Percentiles rank a stretch among this genome's conserved stretches.
Evolutionary conservation across 2,329 filamentous ascomycete genomes (phyloP).

Genomic region (Aspergillus intermedius): DNA sequence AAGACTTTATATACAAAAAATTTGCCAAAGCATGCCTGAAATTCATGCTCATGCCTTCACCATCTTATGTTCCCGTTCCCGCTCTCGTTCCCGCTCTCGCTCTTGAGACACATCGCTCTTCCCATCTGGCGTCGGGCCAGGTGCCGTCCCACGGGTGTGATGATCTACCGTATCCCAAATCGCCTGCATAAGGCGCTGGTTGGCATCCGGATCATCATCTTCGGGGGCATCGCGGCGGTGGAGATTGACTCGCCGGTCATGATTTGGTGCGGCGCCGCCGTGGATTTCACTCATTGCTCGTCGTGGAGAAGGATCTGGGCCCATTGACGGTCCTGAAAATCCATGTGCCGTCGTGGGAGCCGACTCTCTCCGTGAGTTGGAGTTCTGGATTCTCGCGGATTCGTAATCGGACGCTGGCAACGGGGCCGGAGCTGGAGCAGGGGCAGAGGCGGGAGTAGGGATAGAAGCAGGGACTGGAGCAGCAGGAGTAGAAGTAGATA

Average conservation of each 20-base stretch:
- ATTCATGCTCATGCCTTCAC: constrained; percentile 10
- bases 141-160: constrained; percentile 28
- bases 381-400: constrained; percentile 1
- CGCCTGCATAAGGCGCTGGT: constrained; percentile 36
- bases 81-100: constrained; percentile 9
- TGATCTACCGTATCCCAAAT: constrained; percentile 39
- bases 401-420: constrained; percentile 1
- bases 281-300: constrained; percentile 35
- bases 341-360: constrained; percentile 16
- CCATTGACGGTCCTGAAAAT: constrained; percentile 14
- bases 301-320: constrained; percentile 24
- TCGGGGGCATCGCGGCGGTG: constrained; percentile 15
- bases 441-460: neutral
- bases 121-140: constrained; percentile 12
- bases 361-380: constrained; percentile 14
- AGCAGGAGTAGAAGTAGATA: constrained; percentile 2
- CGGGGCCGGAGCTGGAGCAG: neutral
- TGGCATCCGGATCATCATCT: constrained; percentile 34
- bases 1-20: constrained; percentile 7
- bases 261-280: constrained; percentile 11
- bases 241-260: constrained; percentile 15
- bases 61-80: constrained; percentile 23
- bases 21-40: neutral
- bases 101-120: constrained; percentile 5
- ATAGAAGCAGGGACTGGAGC: constrained; percentile 4